Evolutionary conservation across 2,329 filamentous ascomycete species (phyloP), one percentile per base, ranked within the genome.

Genomic region (Didymella arachidicola): DNA sequence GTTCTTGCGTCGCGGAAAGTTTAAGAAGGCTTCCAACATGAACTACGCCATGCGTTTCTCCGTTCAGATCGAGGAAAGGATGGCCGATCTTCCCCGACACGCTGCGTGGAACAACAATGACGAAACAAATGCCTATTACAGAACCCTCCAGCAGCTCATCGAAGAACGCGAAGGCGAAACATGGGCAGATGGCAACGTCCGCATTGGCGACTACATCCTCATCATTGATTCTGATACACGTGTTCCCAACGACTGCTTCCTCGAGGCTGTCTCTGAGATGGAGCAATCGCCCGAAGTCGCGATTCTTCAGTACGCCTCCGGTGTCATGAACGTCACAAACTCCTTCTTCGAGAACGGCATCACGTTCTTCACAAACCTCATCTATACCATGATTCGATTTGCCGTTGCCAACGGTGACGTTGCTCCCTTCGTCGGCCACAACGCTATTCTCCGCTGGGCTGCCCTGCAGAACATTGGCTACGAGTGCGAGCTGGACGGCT

Each of bases 221-320:
- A 79, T 93, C 59, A 90, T 75, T n/a, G 73, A 77, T 41, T 72
- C 70, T 2, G 70, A 72, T 30, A 70, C 68, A 12, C 72, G 72
- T 55, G 72, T 76, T 8, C 91, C 91, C 1, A 79, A 83, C 38
- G 91, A 93, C 75, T 94, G 91, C 70, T 81, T 94, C 60, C 82
- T 93, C 6, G 90, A 93, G 69, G 89, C 89, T 41, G 89, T 91
- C 45, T 91, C 88, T 48, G 91, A 94, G 71, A 92, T 93, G 89
- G 89, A 93, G 71, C 87, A 89, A 70, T 90, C 87, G 2, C 89
- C 89, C 2, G 87, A 93, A 64, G 90, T 93, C 47, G 90, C 88
- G 51, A 85, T 93, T 79, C 89, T 93, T 69, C 77, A 93, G 91
- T 89, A 89, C 76, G 84, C 84, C 0, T 90, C 89, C 14, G 72